A percentile compares a stretch with the other conserved stretches of the same genome.
Conservation (phyloP, 2,329 filamentous ascomycete genomes). For the Trichoderma arundinaceum region DNA sequence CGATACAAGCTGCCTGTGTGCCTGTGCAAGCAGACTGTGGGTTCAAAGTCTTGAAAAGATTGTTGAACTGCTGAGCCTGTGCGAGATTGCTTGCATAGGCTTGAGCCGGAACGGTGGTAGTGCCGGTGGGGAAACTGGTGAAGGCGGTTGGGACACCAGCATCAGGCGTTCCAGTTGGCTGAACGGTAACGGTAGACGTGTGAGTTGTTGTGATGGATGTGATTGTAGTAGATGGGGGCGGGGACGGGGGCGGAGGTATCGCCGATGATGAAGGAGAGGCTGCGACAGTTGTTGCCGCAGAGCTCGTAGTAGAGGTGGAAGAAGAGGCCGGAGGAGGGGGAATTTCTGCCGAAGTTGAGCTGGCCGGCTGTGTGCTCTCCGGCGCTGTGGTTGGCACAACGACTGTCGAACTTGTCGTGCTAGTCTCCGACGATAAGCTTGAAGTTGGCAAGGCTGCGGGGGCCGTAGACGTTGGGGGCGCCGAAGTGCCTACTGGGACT, state of each 20-base stretch:
- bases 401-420: not conserved
- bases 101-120: conserved; percentile 49
- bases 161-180: conserved; percentile 48
- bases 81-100: conserved; percentile 54
- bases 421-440: not conserved
- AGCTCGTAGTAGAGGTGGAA: not conserved
- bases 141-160: conserved; percentile 51
- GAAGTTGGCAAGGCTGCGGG: conserved; percentile 1
- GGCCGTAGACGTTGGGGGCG: not conserved
- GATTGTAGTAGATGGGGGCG: not conserved
- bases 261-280: conserved; percentile 5
- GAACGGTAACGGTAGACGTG: conserved; percentile 34
- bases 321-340: conserved; percentile 3
- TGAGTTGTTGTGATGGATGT: conserved; percentile 33
- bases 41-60: conserved; percentile 52
- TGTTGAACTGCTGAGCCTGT: conserved; percentile 54
- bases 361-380: not conserved
- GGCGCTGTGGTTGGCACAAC: not conserved
- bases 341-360: not conserved
- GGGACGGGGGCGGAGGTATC: not conserved
- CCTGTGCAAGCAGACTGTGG: conserved; percentile 53
- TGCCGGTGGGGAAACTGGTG: conserved; percentile 44
- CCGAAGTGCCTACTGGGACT: not conserved
- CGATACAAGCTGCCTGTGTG: conserved; percentile 59
- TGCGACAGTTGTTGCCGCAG: conserved; percentile 7